phyloP scores from a whole-genome alignment of 768 basidiomycete species.

The Ephemerocybe angulata region DNA sequence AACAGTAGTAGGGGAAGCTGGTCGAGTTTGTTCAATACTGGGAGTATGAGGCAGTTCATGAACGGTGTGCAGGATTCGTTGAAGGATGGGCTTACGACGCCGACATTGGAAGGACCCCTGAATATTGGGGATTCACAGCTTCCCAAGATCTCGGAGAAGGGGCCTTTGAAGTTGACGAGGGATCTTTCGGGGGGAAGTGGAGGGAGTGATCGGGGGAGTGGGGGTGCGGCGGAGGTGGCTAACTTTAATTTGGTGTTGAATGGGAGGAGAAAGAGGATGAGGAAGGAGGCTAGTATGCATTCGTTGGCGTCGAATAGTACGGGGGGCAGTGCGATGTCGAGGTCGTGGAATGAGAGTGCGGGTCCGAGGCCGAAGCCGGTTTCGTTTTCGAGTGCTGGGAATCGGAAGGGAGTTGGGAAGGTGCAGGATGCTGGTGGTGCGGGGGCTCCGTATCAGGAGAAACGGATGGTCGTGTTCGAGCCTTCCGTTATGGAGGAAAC shows the following conservation, averaged over 20 bases:
- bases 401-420: slow-evolving; percentile 42
- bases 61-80: slow-evolving; percentile 53
- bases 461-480: slow-evolving; percentile 33
- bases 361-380: slow-evolving; percentile 29
- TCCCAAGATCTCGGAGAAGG: slow-evolving; percentile 11
- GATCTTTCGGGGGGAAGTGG: background rate
- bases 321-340: slow-evolving; percentile 37
- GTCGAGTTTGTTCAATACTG: slow-evolving; percentile 73
- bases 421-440: slow-evolving; percentile 27
- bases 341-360: slow-evolving; percentile 52
- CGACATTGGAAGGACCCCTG: slow-evolving; percentile 25
- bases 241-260: background rate
- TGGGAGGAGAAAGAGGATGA: background rate
- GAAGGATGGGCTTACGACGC: slow-evolving; percentile 40
- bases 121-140: slow-evolving; percentile 8
- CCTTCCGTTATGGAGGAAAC: slow-evolving; percentile 23
- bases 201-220: too few relatives aligned
- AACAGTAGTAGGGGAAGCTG: slow-evolving; percentile 74
- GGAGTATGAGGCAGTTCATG: slow-evolving; percentile 67
- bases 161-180: background rate
- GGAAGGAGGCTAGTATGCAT: too few relatives aligned
- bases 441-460: slow-evolving; percentile 16
- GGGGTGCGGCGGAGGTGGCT: background rate
- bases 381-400: slow-evolving; percentile 41
- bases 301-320: slow-evolving; percentile 22